These are phyloP conservation scores for Aspergillus aculeatinus DNA, from an alignment of 2,329 filamentous ascomycete species.

Conservation along the genomic window DNA sequence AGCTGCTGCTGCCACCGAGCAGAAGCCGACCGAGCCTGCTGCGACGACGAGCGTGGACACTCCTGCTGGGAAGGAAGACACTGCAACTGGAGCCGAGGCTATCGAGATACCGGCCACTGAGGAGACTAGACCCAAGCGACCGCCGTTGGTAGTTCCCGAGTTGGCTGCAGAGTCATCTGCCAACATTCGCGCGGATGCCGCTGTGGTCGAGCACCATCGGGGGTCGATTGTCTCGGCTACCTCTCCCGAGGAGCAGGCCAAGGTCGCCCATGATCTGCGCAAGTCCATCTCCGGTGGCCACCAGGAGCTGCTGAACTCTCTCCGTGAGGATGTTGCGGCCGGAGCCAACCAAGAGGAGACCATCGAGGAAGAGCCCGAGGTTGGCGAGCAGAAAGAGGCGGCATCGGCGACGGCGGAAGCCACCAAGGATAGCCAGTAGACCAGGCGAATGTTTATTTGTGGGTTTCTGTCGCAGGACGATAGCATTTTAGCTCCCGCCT, in stretches of 20 bases:
- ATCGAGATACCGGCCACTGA: slow-evolving; percentile 35
- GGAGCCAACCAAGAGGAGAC: slow-evolving; percentile 24
- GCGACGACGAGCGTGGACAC: slow-evolving; percentile 13
- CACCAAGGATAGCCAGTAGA: background rate
- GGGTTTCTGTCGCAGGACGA: too few species aligned
- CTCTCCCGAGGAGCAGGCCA: slow-evolving; percentile 35
- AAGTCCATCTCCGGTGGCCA: slow-evolving; percentile 36
- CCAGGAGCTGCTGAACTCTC: slow-evolving; percentile 26
- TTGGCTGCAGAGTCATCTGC: slow-evolving; percentile 38
- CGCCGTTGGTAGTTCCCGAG: slow-evolving; percentile 36
- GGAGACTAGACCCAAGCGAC: slow-evolving; percentile 26
- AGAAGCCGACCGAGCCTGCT: slow-evolving; percentile 7
- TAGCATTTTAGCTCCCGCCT: too few species aligned
- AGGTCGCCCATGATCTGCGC: slow-evolving; percentile 38
- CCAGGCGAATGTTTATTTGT: background rate
- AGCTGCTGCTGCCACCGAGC: slow-evolving; percentile 17
- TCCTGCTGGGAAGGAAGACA: slow-evolving; percentile 18
- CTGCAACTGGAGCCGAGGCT: slow-evolving; percentile 27
- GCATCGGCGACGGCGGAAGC: background rate
- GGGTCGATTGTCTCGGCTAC: slow-evolving; percentile 37
- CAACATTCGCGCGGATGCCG: slow-evolving; percentile 40
- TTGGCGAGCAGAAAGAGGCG: slow-evolving; percentile 4
- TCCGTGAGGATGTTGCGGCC: slow-evolving; percentile 31
- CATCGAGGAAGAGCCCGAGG: slow-evolving; percentile 25
- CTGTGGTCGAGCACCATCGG: slow-evolving; percentile 42